Evolutionary conservation across 768 basidiomycete genomes (phyloP), one percentile per base, ranked within the genome.

Genomic region (Collybiopsis confluens): DNA sequence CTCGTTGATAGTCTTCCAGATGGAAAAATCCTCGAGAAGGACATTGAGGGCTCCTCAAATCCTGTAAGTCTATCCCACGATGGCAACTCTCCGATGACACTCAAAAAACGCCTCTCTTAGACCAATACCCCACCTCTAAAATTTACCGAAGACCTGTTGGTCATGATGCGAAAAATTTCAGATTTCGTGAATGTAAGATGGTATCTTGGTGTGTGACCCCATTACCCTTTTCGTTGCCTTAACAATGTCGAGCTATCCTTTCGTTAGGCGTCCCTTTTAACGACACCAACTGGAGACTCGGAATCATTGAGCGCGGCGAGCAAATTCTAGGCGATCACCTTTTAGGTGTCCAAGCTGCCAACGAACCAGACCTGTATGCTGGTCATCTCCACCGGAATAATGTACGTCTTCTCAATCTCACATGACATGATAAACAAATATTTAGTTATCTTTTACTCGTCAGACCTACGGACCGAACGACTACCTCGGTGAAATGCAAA

Each of bases 101-200:
- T 23, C 24, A 24, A 15, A 16, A 28, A 27, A 18, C 13, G 9
- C 45, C 11, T 20, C 4, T 45, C 15, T 27, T 21, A 57, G 78
- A 92, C 88, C 1, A 72, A 79, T 47, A 92, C 92, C 7, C 85
- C 88, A 0, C 75, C 86, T 2, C 70, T 90, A 43, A 67, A 81
- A 20, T 83, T 82, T 54, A 86, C 88, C 0, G 60, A 70, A 0
- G 87, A 89, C 51, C 66, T 91, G 26, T 72, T 94, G 56, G 80
- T 84, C 63, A 74, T 87, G 62, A 73, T 89, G 70, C 62, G 69
- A 13, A 83, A 85, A 55, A 80, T 91, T 26, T 85, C 85, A 0
- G 62, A 71, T 0, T 65, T 86, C 2, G 75, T 84, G 24, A 79
- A 82, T 42, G 76, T 84, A 11, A 71, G 81, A 20, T 92, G 89